A percentile compares a stretch with the other conserved stretches of the same genome.
Conservation (phyloP, 2,329 filamentous ascomycete species). For the Colletotrichum sp. region DNA sequence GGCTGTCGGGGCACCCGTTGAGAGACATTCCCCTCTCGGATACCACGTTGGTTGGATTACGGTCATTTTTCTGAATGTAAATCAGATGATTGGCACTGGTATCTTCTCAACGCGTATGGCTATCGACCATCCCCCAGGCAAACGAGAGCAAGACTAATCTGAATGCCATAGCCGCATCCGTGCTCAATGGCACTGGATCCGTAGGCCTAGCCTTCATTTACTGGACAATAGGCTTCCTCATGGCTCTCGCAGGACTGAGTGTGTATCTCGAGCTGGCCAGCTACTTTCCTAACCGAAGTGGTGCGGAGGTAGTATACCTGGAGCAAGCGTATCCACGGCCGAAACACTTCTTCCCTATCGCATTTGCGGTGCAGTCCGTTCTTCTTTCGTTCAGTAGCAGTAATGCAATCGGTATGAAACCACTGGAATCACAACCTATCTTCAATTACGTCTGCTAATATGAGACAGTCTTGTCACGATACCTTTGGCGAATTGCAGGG, state of each 20-base stretch:
- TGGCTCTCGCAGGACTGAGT: slow-evolving; percentile 57
- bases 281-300: slow-evolving; percentile 71
- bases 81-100: slow-evolving; percentile 67
- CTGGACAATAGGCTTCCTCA: slow-evolving; percentile 67
- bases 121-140: too few species aligned
- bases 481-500: slow-evolving; percentile 63
- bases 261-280: slow-evolving; percentile 69
- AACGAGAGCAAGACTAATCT: background rate
- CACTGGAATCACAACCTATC: background rate
- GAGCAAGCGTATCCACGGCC: slow-evolving; percentile 72
- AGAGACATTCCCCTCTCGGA: slow-evolving; percentile 61
- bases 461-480: slow-evolving; percentile 59
- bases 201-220: slow-evolving; percentile 67
- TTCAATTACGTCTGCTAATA: background rate
- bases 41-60: slow-evolving; percentile 62
- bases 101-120: slow-evolving; percentile 65
- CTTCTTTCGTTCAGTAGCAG: slow-evolving; percentile 69
- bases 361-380: slow-evolving; percentile 69
- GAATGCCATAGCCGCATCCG: slow-evolving; percentile 52
- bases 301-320: slow-evolving; percentile 70
- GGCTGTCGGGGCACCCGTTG: slow-evolving; percentile 65
- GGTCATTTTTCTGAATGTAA: slow-evolving; percentile 65
- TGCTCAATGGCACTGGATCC: slow-evolving; percentile 64
- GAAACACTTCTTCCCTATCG: slow-evolving; percentile 66
- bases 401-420: slow-evolving; percentile 58